Percentiles rank a stretch among this genome's conserved stretches.
Evolutionary conservation across 768 basidiomycete species (phyloP).

Genomic region (Psilocybe azurescens): DNA sequence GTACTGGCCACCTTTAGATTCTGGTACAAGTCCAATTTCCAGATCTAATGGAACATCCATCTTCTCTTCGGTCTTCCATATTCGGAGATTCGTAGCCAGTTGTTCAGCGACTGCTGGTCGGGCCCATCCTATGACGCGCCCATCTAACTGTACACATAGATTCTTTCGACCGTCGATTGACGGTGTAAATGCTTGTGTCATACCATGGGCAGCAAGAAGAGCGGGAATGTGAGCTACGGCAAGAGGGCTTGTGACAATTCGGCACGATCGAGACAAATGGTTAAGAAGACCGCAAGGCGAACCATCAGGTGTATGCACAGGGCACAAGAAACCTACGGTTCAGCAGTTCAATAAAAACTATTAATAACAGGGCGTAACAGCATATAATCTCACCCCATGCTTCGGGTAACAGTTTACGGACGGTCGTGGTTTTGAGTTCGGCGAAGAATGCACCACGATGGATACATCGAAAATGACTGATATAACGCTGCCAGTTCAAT

Average conservation of each 20-base stretch:
- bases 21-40: slow-evolving; percentile 91
- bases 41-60: slow-evolving; percentile 88
- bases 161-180: slow-evolving; percentile 83
- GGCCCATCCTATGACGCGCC: slow-evolving; percentile 94
- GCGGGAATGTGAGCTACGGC: slow-evolving; percentile 79
- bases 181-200: slow-evolving; percentile 88
- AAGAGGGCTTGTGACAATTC: slow-evolving; percentile 82
- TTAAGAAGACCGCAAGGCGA: slow-evolving; percentile 97
- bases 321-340: slow-evolving; percentile 87
- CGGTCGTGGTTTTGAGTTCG: slow-evolving; percentile 96
- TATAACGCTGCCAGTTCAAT: slow-evolving; percentile 97
- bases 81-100: slow-evolving; percentile 84
- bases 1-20: slow-evolving; percentile 93
- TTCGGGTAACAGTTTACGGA: slow-evolving; percentile 95
- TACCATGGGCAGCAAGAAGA: slow-evolving; percentile 86
- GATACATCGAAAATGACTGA: slow-evolving; percentile 97
- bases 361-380: background rate
- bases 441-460: slow-evolving; percentile 99
- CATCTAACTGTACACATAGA: slow-evolving; percentile 94
- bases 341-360: background rate
- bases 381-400: slow-evolving; percentile 81
- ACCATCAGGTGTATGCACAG: slow-evolving; percentile 98
- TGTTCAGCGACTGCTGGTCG: slow-evolving; percentile 71
- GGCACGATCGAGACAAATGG: slow-evolving; percentile 93
- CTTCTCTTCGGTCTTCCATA: slow-evolving; percentile 93